Conservation (phyloP, 805 yeast species). For the Starmerella apis region DNA sequence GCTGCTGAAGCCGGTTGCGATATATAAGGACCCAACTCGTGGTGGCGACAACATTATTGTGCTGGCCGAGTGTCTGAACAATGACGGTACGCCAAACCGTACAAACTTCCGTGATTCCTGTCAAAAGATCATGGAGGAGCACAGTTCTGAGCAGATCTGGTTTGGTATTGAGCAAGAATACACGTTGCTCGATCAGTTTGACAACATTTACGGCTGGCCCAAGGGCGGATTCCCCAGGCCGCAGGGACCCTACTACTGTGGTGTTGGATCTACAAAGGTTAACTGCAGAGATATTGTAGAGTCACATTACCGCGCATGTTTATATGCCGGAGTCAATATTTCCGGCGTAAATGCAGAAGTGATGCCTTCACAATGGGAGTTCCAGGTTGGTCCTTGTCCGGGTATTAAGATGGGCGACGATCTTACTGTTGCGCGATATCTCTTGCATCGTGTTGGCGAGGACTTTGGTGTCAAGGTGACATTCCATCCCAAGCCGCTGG, state of each 20-base stretch:
- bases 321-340: slow-evolving; percentile 79
- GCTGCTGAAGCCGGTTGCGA: slow-evolving; percentile 89
- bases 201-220: slow-evolving; percentile 96
- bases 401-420: slow-evolving; percentile 97
- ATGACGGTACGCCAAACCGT: slow-evolving; percentile 98
- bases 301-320: slow-evolving; percentile 98
- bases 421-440: slow-evolving; percentile 90
- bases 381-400: slow-evolving; percentile 96
- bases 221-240: slow-evolving; percentile 99
- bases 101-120: slow-evolving; percentile 97
- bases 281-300: slow-evolving; percentile 96
- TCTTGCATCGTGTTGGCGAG: slow-evolving; percentile 90
- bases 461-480: slow-evolving; percentile 98
- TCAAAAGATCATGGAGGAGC: slow-evolving; percentile 89
- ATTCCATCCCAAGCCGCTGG: slow-evolving; percentile 97
- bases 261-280: slow-evolving; percentile 98
- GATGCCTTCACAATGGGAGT: slow-evolving; percentile 99
- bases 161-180: slow-evolving; percentile 98
- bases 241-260: slow-evolving; percentile 99
- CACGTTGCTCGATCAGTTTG: slow-evolving; percentile 86
- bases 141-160: slow-evolving; percentile 77
- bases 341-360: slow-evolving; percentile 99
- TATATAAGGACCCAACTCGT: slow-evolving; percentile 95
- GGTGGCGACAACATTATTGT: slow-evolving; percentile 94
- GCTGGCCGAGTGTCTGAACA: slow-evolving; percentile 92